Evolutionary conservation across 139 green algal genomes (phyloP), one percentile per base, ranked within the genome.

Genomic region (Chlamydomonas applanata): DNA sequence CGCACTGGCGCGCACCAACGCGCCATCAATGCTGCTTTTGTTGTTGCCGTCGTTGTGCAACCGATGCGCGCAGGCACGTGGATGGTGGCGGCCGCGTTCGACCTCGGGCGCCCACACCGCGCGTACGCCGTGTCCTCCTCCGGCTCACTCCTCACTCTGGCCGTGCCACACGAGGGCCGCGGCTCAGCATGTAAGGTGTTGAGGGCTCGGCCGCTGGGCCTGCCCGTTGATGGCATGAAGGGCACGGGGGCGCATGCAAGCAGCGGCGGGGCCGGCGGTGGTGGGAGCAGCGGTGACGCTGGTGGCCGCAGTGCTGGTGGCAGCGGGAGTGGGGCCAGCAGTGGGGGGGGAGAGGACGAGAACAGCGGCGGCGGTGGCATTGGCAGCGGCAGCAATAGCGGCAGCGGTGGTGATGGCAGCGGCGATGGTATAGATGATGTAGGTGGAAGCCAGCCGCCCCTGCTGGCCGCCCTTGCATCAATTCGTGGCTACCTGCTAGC

Each of bases 21-120:
- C 11, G 7, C 7, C 11, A 11, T 11, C 40, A 49, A 27, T 61
- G 20, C 22, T 61, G 22, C 53, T 49, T 68, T 27, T 22, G 27
- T n/a, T 5, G 44, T n/a, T 46, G 27, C 17, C n/a, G 27, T 11
- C 62, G 16, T 45, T 2, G 30, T 45, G 62, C 62, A 44, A 5
- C 7, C 19, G 32, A 33, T 54, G 32, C 63, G 44, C 11, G 35
- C 49, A 34, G 80, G 73, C 49, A 76, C 65, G 24, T 57, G 32
- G 20, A 35, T 88, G 62, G 52, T 88, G 34, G 80, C 74, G 0
- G 83, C 74, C 0, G 73, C 71, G 1, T 88, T 88, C 62, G 79
- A 86, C 33, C 66, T 32, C 3, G 46, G 44, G 60, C 71, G 80
- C n/a, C 7, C 27, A 7, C 73, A 72, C 73, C 70, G 74, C 2